phyloP scores from a whole-genome alignment of 352 stramenopile species.

The Phytophthora tubulina region DNA sequence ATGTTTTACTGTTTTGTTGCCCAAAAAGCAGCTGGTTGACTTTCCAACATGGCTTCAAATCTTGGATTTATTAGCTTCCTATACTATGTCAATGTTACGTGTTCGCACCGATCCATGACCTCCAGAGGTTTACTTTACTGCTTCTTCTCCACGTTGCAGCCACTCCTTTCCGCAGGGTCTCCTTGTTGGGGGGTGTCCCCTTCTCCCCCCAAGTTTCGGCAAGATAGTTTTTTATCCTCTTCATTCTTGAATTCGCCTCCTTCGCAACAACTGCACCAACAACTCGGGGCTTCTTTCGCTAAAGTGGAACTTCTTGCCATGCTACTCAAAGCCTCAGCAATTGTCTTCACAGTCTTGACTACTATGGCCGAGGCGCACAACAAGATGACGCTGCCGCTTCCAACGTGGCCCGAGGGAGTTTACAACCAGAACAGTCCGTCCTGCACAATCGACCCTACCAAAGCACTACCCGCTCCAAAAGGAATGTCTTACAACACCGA shows the following conservation, averaged over 20 bases:
- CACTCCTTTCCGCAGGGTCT: conserved; percentile 1
- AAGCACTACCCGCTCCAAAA: conserved; percentile 39
- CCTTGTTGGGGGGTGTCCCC: too few species aligned
- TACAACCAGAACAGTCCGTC: conserved; percentile 42
- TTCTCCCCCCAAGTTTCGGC: too few species aligned
- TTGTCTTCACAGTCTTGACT: neutral
- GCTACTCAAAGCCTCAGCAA: neutral
- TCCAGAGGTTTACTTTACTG: neutral
- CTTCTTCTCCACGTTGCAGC: neutral
- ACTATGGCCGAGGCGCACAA: conserved; percentile 23
- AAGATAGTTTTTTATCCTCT: neutral
- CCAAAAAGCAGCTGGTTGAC: neutral
- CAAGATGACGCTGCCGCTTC: conserved; percentile 44
- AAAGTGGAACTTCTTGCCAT: neutral
- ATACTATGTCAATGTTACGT: neutral
- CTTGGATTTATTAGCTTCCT: neutral
- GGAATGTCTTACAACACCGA: conserved; percentile 46
- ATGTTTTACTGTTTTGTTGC: too few species aligned
- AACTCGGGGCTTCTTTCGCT: neutral
- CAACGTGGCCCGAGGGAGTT: conserved; percentile 40
- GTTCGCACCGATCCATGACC: neutral
- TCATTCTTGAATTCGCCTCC: neutral
- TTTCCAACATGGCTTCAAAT: neutral
- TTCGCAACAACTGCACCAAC: neutral
- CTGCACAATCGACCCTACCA: conserved; percentile 37